phyloP scores from a whole-genome alignment of 495 filamentous ascomycete genomes.

The Neurospora tetraspora region DNA sequence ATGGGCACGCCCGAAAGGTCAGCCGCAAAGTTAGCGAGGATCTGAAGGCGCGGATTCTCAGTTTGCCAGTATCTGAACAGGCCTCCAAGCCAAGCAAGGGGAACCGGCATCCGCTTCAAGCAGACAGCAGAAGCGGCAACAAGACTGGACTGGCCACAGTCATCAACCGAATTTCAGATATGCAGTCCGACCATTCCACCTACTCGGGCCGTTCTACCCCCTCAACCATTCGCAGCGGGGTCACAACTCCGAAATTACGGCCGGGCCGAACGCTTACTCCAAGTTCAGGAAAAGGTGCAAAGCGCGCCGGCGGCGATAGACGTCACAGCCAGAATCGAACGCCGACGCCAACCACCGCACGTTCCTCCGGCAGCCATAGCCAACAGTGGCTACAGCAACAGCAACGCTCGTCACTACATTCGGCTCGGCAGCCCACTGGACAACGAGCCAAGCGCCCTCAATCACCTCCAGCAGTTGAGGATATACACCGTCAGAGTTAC shows the following conservation, averaged over 20 bases:
- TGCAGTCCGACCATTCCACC: background rate
- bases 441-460: background rate
- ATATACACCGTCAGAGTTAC: background rate
- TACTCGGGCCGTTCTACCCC: background rate
- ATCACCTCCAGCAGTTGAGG: background rate
- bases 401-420: background rate
- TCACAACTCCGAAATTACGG: background rate
- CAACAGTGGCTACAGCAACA: background rate
- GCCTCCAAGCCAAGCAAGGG: background rate
- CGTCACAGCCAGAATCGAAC: background rate
- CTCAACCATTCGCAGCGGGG: background rate
- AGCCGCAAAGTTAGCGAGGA: background rate
- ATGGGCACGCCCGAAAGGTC: background rate
- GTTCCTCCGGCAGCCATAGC: background rate
- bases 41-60: background rate
- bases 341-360: background rate
- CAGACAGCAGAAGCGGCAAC: background rate
- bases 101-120: background rate
- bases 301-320: background rate
- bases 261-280: background rate
- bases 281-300: background rate
- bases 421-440: background rate
- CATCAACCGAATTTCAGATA: background rate
- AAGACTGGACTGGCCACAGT: background rate
- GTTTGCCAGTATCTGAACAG: background rate